Percentiles rank a stretch among this genome's conserved stretches.
These are phyloP conservation scores for Citrus mangshanensis DNA, from an alignment of 345 rosid genomes.

Conservation along the genomic window DNA sequence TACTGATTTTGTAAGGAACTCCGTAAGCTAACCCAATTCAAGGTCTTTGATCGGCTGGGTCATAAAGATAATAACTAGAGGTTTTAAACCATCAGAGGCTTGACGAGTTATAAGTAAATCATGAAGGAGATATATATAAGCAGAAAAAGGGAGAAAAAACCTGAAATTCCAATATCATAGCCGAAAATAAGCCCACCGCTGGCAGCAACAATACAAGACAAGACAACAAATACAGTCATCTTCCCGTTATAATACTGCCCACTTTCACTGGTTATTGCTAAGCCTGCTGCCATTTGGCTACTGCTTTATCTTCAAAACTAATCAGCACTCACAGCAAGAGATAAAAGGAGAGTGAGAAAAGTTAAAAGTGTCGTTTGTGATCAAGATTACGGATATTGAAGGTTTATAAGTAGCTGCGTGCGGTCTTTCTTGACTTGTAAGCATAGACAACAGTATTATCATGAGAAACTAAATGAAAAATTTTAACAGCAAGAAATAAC, in stretches of 20 bases:
- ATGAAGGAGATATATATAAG: neutral
- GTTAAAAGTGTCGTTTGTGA: too few species aligned
- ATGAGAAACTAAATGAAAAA: too few species aligned
- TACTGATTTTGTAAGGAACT: too few species aligned
- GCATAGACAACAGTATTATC: neutral
- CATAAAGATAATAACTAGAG: too few species aligned
- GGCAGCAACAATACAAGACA: conserved; percentile 82
- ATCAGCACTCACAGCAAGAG: neutral
- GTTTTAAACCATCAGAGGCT: too few species aligned
- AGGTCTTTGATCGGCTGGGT: too few species aligned
- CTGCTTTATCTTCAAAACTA: neutral
- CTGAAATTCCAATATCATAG: conserved; percentile 80
- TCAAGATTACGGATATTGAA: neutral
- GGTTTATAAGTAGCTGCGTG: neutral
- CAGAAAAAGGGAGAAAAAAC: conserved; percentile 18
- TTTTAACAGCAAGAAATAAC: too few species aligned
- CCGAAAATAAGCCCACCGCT: conserved; percentile 88
- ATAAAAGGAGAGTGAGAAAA: neutral
- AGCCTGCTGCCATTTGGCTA: conserved; percentile 39
- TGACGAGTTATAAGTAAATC: neutral
- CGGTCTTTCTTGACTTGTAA: neutral
- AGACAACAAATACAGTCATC: conserved; percentile 52
- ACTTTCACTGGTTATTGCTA: conserved; percentile 16
- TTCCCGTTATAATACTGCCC: conserved; percentile 38
- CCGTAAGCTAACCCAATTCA: too few species aligned